phyloP scores from a whole-genome alignment of 176 grass and related monocot genomes.

The Oryza brachyantha region DNA sequence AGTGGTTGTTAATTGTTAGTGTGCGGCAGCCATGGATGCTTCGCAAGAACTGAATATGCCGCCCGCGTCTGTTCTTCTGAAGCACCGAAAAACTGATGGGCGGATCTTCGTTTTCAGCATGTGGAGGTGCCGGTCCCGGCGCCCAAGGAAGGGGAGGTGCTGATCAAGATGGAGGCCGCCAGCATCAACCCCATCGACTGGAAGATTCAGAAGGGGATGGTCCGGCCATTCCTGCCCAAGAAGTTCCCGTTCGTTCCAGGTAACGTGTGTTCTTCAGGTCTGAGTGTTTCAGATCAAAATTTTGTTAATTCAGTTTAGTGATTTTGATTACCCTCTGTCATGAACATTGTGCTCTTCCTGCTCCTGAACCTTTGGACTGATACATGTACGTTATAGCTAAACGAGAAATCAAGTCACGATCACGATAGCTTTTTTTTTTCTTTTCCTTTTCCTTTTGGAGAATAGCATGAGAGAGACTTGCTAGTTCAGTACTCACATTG shows the following conservation, averaged over 20 bases:
- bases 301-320: not conserved
- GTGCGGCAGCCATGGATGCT: not conserved
- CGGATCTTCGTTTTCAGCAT: conserved; percentile 34
- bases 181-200: conserved; percentile 75
- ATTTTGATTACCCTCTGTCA: not conserved
- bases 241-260: conserved; percentile 64
- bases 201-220: conserved; percentile 69
- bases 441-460: too few species aligned
- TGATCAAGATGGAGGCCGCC: conserved; percentile 64
- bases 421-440: too few species aligned
- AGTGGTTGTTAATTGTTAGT: not conserved
- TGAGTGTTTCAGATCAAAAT: too few species aligned
- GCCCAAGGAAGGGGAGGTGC: conserved; percentile 54
- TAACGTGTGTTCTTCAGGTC: not conserved
- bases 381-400: not conserved
- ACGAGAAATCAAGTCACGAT: not conserved
- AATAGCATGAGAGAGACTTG: not conserved
- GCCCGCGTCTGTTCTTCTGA: too few species aligned
- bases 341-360: not conserved
- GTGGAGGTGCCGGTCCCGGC: conserved; percentile 59
- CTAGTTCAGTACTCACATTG: not conserved
- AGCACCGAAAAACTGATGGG: too few species aligned
- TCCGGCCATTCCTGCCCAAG: conserved; percentile 55
- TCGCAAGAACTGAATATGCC: not conserved
- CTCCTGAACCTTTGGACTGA: not conserved